phyloP scores from a whole-genome alignment of 2,329 filamentous ascomycete species.

The Aspergillus candidus region DNA sequence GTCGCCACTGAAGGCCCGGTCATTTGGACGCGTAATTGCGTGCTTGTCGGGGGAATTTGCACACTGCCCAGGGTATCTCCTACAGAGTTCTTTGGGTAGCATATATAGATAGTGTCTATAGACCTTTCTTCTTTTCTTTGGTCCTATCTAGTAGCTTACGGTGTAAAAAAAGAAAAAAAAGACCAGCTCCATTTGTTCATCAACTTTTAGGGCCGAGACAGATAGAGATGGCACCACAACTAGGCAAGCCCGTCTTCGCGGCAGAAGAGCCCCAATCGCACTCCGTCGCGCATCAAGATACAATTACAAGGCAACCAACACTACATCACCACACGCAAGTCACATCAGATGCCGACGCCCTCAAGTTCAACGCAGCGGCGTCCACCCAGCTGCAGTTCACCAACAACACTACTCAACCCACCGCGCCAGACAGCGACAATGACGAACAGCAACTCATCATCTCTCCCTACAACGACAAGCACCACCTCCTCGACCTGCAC shows the following conservation, averaged over 20 bases:
- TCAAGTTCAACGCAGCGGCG: conserved; percentile 31
- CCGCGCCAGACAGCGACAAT: conserved; percentile 3
- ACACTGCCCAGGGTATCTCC: too few species aligned
- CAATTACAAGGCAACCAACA: not conserved
- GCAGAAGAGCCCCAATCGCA: not conserved
- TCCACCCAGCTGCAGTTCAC: conserved; percentile 24
- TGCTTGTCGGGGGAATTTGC: too few species aligned
- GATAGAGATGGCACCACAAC: conserved; percentile 7
- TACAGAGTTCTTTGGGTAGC: too few species aligned
- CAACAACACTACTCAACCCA: conserved; percentile 2
- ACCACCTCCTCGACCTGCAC: conserved; percentile 67
- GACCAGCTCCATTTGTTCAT: too few species aligned
- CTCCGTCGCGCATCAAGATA: not conserved
- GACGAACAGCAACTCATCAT: conserved; percentile 46
- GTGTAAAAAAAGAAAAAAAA: too few species aligned
- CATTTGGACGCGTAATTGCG: too few species aligned
- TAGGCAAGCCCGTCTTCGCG: conserved; percentile 4
- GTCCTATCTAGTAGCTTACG: too few species aligned
- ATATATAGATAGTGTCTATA: too few species aligned
- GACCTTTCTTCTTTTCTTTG: too few species aligned
- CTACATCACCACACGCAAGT: conserved; percentile 29
- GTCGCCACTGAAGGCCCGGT: too few species aligned
- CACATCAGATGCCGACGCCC: conserved; percentile 27
- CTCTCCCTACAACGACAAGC: conserved; percentile 67
- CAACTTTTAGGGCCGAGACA: too few species aligned